Conservation (phyloP, 177 flowering plant species). For the Vitis hybrid region DNA sequence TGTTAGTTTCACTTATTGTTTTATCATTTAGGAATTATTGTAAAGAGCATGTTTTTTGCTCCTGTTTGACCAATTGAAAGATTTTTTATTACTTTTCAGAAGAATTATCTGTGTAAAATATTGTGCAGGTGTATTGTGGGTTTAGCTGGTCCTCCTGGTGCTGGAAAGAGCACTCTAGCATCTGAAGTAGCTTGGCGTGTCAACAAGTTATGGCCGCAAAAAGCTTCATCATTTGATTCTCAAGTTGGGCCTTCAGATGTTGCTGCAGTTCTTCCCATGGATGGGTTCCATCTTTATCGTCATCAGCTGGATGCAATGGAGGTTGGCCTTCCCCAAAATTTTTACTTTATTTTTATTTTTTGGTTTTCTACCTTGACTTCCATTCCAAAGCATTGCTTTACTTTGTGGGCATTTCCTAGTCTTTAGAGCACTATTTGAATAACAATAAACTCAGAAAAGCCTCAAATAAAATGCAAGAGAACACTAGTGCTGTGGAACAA, state of each 20-base stretch:
- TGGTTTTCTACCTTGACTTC: neutral
- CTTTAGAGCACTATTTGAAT: neutral
- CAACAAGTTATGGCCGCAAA: slow-evolving; percentile 70
- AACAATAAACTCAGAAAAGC: neutral
- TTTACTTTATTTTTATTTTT: neutral
- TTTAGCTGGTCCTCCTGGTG: slow-evolving; percentile 96
- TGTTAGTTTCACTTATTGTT: too few species aligned
- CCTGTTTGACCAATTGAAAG: neutral
- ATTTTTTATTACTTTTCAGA: neutral
- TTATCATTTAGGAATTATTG: too few species aligned
- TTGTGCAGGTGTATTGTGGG: slow-evolving; percentile 71
- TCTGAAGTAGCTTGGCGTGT: slow-evolving; percentile 66
- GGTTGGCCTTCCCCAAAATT: slow-evolving; percentile 35
- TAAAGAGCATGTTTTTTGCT: neutral
- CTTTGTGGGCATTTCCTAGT: neutral
- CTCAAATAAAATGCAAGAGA: too few species aligned
- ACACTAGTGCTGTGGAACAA: neutral
- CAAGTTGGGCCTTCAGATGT: slow-evolving; percentile 59
- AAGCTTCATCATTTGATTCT: slow-evolving; percentile 51
- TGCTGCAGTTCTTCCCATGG: slow-evolving; percentile 88
- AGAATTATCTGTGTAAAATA: neutral
- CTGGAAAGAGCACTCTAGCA: slow-evolving; percentile 89
- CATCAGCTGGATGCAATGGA: slow-evolving; percentile 87
- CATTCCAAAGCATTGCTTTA: neutral
- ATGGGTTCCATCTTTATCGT: slow-evolving; percentile 97